Conservation (phyloP, 768 basidiomycete genomes). For the Butyriboletus loyo region DNA sequence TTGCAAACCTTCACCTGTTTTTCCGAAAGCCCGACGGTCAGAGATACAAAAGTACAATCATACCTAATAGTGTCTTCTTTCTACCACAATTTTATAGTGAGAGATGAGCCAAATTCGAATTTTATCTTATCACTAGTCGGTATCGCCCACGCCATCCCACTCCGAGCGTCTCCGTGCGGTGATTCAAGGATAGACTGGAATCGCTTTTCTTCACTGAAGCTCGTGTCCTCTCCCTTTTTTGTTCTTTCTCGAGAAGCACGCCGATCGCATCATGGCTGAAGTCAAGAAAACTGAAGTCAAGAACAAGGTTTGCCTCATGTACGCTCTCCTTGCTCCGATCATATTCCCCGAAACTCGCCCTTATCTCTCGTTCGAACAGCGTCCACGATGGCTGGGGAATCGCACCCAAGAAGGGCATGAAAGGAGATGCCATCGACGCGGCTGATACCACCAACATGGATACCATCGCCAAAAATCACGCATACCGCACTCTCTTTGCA, state of each 20-base stretch:
- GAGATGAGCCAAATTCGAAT: background rate
- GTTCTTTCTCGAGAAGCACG: background rate
- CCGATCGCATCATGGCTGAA: constrained; percentile 37
- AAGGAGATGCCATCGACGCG: constrained; percentile 87
- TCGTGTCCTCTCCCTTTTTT: background rate
- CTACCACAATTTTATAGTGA: no score
- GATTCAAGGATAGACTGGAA: constrained; percentile 4
- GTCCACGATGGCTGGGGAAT: constrained; percentile 98
- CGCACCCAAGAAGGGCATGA: constrained; percentile 58
- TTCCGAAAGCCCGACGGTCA: no score
- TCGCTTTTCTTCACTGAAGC: background rate
- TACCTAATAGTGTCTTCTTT: no score
- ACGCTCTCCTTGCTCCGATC: constrained; percentile 24
- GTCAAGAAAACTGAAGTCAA: constrained; percentile 73
- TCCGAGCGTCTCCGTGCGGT: constrained; percentile 7
- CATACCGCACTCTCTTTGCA: constrained; percentile 69
- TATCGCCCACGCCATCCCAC: background rate
- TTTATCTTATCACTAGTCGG: background rate
- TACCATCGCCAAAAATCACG: constrained; percentile 72
- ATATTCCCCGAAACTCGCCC: background rate
- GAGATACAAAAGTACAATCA: no score
- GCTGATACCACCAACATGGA: constrained; percentile 90
- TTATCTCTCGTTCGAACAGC: constrained; percentile 34
- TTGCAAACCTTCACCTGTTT: no score
- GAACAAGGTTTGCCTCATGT: constrained; percentile 93